Conservation (phyloP, 2,329 filamentous ascomycete genomes). For the Pseudopithomyces chartarum region DNA sequence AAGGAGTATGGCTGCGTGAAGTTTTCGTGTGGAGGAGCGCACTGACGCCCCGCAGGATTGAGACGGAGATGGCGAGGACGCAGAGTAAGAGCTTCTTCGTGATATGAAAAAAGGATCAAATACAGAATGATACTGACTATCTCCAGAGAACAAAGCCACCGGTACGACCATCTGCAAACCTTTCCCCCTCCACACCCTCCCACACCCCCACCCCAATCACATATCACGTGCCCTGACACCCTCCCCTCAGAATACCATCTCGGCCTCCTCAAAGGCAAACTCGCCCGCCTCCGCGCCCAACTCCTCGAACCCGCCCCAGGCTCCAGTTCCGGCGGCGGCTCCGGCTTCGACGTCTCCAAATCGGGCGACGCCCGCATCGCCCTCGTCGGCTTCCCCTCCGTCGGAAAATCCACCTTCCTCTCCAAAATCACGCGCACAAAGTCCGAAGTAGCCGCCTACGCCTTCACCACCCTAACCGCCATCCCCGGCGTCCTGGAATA, state of each 20-base stretch:
- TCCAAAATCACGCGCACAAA: constrained; percentile 98
- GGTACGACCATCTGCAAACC: constrained; percentile 61
- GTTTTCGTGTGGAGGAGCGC: constrained; percentile 30
- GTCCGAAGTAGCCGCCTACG: constrained; percentile 93
- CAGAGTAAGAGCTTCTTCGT: constrained; percentile 70
- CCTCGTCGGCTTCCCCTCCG: constrained; percentile 96
- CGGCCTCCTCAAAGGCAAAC: constrained; percentile 96
- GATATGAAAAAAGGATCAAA: no score
- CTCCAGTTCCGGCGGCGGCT: constrained; percentile 74
- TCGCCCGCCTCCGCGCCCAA: constrained; percentile 91
- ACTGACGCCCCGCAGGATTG: constrained; percentile 71
- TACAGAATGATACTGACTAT: constrained; percentile 37
- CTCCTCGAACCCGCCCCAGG: constrained; percentile 88
- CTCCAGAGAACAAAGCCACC: constrained; percentile 94
- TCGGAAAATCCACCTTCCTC: constrained; percentile 98
- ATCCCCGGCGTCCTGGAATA: constrained; percentile 98
- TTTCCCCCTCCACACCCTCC: background rate
- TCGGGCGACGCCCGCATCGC: constrained; percentile 96
- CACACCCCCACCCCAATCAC: no score
- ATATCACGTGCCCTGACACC: constrained; percentile 45
- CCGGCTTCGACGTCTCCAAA: constrained; percentile 90
- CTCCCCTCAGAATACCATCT: constrained; percentile 84
- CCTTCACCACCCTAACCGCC: constrained; percentile 96
- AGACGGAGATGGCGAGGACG: constrained; percentile 99
- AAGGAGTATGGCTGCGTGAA: constrained; percentile 75